Conservation (phyloP, 352 stramenopile genomes). For the Pythium coloratum region DNA sequence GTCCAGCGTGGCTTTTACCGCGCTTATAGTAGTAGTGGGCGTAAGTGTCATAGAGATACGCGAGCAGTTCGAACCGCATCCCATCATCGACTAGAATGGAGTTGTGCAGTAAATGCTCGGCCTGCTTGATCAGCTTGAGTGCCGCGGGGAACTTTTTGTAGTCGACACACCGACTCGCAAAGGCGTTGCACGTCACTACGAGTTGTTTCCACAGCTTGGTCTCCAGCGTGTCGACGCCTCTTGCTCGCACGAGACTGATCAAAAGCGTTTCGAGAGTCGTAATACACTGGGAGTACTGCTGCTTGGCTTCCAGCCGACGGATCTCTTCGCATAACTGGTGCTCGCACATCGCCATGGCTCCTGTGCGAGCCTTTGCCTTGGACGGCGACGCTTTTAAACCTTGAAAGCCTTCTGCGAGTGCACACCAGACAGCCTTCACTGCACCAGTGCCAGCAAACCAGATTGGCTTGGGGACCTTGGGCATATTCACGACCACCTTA, state of each 20-base stretch:
- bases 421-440: slow-evolving; percentile 83
- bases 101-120: slow-evolving; percentile 72
- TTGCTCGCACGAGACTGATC: slow-evolving; percentile 60
- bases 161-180: slow-evolving; percentile 84
- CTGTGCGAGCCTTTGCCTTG: slow-evolving; percentile 7
- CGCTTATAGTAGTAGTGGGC: slow-evolving; percentile 91
- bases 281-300: slow-evolving; percentile 80
- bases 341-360: slow-evolving; percentile 39
- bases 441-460: slow-evolving; percentile 85
- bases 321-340: slow-evolving; percentile 79
- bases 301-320: slow-evolving; percentile 73
- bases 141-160: slow-evolving; percentile 74
- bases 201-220: slow-evolving; percentile 89
- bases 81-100: slow-evolving; percentile 55
- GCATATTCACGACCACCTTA: slow-evolving; percentile 80
- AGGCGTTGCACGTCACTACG: slow-evolving; percentile 88
- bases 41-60: slow-evolving; percentile 86
- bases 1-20: slow-evolving; percentile 74
- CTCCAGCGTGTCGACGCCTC: slow-evolving; percentile 52
- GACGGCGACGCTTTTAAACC: slow-evolving; percentile 22
- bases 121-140: slow-evolving; percentile 85
- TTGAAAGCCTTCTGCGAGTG: slow-evolving; percentile 56
- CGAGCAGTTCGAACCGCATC: slow-evolving; percentile 70
- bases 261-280: slow-evolving; percentile 76
- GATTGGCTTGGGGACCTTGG: slow-evolving; percentile 73